These are phyloP conservation scores for Russula vinacea DNA, from an alignment of 768 basidiomycete genomes.

Conservation along the genomic window DNA sequence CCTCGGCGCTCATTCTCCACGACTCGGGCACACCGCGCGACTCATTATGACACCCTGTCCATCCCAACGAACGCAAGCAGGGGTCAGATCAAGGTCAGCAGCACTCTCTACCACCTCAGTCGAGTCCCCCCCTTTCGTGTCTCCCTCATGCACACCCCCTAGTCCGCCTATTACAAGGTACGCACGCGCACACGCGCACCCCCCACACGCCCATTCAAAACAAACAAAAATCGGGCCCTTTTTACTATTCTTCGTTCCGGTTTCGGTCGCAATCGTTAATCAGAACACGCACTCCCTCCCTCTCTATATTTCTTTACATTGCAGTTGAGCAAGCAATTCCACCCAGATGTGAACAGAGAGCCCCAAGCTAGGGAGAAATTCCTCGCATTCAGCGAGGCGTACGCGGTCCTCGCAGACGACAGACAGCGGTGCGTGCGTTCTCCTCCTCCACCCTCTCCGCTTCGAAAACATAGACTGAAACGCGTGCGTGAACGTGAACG, in stretches of 20 bases:
- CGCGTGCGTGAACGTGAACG: neutral
- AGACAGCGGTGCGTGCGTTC: slow-evolving; percentile 40
- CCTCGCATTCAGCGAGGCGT: slow-evolving; percentile 48
- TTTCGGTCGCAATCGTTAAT: neutral
- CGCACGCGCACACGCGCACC: slow-evolving; percentile 1
- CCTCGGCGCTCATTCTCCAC: slow-evolving; percentile 17
- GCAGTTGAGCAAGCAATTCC: slow-evolving; percentile 49
- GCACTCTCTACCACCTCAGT: neutral
- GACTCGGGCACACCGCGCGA: slow-evolving; percentile 2
- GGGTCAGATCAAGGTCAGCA: slow-evolving; percentile 39
- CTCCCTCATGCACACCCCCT: slow-evolving; percentile 4
- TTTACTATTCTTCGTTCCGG: no score
- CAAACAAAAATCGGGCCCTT: neutral
- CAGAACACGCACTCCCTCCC: no score
- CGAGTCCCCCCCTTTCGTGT: neutral
- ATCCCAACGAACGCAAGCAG: slow-evolving; percentile 38
- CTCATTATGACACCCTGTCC: slow-evolving; percentile 40
- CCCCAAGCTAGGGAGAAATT: slow-evolving; percentile 41
- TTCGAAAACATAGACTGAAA: neutral
- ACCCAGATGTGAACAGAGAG: slow-evolving; percentile 46
- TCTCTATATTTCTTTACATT: neutral
- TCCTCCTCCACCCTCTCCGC: neutral
- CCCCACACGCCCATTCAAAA: neutral
- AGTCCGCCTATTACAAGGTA: slow-evolving; percentile 43
- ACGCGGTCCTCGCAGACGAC: slow-evolving; percentile 45